A percentile compares a stretch with the other conserved stretches of the same genome.
phyloP scores from a whole-genome alignment of 2,329 filamentous ascomycete species.

The Epichloe scottii region DNA sequence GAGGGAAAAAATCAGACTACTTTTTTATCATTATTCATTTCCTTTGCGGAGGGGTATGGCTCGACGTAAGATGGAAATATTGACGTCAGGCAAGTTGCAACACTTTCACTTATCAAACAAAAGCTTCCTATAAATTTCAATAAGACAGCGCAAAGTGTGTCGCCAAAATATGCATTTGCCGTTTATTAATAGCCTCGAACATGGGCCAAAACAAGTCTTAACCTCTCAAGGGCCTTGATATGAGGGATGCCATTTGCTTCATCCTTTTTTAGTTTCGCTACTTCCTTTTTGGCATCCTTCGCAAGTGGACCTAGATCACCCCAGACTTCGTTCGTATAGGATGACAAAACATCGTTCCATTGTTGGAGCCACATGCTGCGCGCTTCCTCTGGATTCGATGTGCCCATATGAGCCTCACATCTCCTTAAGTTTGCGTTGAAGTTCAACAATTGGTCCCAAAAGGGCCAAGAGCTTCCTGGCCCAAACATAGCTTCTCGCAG shows the following conservation, averaged over 20 bases:
- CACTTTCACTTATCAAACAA: no score
- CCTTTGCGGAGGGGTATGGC: no score
- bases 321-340: conserved; percentile 57
- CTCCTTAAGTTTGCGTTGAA: conserved; percentile 33
- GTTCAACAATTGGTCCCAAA: conserved; percentile 36
- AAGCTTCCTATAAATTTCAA: no score
- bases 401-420: conserved; percentile 24
- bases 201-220: conserved; percentile 26
- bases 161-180: not conserved
- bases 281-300: conserved; percentile 41
- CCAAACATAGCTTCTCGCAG: conserved; percentile 28
- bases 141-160: no score
- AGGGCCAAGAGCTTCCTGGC: not conserved
- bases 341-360: conserved; percentile 42
- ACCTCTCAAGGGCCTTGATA: conserved; percentile 20
- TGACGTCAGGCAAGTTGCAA: no score
- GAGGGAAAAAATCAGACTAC: no score
- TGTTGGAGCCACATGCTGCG: conserved; percentile 37
- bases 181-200: conserved; percentile 17
- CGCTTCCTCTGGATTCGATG: conserved; percentile 24
- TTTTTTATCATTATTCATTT: no score
- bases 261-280: conserved; percentile 26
- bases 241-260: conserved; percentile 11
- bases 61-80: no score
- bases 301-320: conserved; percentile 47